Percentiles rank a stretch among this genome's conserved stretches.
These are phyloP conservation scores for Domatiomyces catenatus DNA, from an alignment of 2,329 filamentous ascomycete genomes.

Conservation along the genomic window DNA sequence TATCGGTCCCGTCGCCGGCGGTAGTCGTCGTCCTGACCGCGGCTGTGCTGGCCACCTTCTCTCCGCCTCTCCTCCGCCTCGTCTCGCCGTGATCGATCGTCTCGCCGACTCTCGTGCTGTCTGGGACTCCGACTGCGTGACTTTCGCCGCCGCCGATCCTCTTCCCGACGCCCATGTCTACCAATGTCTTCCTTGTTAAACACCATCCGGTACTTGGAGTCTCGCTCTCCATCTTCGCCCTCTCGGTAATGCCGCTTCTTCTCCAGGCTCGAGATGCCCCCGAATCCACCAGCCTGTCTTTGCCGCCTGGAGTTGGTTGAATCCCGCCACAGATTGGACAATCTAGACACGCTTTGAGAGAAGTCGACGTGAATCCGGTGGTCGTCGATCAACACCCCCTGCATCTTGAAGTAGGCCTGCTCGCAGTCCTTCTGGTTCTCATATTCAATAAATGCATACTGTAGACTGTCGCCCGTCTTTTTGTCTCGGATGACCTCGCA, in stretches of 20 bases:
- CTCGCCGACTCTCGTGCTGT: constrained; percentile 14
- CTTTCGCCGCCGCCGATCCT: constrained; percentile 10
- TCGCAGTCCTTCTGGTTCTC: constrained; percentile 87
- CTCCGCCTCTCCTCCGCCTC: constrained; percentile 4
- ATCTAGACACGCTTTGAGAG: constrained; percentile 76
- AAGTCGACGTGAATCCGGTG: constrained; percentile 97
- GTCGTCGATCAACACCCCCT: constrained; percentile 90
- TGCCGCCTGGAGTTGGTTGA: constrained; percentile 68
- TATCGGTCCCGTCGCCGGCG: neutral
- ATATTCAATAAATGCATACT: constrained; percentile 97
- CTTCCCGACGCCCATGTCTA: constrained; percentile 18
- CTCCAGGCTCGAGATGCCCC: constrained; percentile 74
- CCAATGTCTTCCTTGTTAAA: constrained; percentile 59
- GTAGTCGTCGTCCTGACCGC: constrained; percentile 5
- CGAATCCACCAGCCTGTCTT: constrained; percentile 61
- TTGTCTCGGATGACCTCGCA: constrained; percentile 94
- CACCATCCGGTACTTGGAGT: constrained; percentile 58
- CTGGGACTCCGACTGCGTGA: constrained; percentile 33
- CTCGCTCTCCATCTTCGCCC: constrained; percentile 35
- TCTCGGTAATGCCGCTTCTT: constrained; percentile 79
- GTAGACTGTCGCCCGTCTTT: constrained; percentile 83
- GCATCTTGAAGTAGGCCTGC: constrained; percentile 96
- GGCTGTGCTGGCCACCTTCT: constrained; percentile 20
- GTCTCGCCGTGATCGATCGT: constrained; percentile 1
- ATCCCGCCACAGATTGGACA: constrained; percentile 79